phyloP scores from a whole-genome alignment of 768 basidiomycete genomes.

The Myochromella boudieri region DNA sequence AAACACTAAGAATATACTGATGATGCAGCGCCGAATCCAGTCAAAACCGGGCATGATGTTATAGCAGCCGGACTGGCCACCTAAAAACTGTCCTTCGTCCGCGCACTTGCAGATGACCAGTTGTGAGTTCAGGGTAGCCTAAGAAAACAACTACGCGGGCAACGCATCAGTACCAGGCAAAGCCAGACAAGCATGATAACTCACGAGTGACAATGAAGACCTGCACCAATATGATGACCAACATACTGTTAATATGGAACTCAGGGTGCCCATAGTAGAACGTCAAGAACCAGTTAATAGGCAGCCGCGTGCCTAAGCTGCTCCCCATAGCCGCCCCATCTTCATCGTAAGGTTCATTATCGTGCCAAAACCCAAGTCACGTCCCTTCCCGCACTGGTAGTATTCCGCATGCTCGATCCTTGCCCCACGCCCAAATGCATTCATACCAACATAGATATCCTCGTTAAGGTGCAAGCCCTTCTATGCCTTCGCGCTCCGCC shows the following conservation, averaged over 20 bases:
- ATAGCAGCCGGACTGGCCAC: slow-evolving; percentile 87
- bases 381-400: slow-evolving; percentile 98
- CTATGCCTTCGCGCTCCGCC: slow-evolving; percentile 98
- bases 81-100: slow-evolving; percentile 65
- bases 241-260: slow-evolving; percentile 99
- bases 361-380: slow-evolving; percentile 98
- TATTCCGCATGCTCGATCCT: slow-evolving; percentile 99
- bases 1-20: slow-evolving; percentile 98
- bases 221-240: slow-evolving; percentile 96
- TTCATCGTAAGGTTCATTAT: slow-evolving; percentile 99
- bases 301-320: slow-evolving; percentile 95
- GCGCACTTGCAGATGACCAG: slow-evolving; percentile 82
- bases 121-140: slow-evolving; percentile 85
- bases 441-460: slow-evolving; percentile 99
- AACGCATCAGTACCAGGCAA: slow-evolving; percentile 5
- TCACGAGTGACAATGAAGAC: slow-evolving; percentile 88
- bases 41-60: slow-evolving; percentile 90
- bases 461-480: slow-evolving; percentile 98
- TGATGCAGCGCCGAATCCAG: slow-evolving; percentile 96
- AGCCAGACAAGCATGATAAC: slow-evolving; percentile 28
- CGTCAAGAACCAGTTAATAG: slow-evolving; percentile 97
- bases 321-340: slow-evolving; percentile 99
- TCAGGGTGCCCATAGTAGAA: slow-evolving; percentile 99
- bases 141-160: slow-evolving; percentile 79
- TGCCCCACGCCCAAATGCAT: slow-evolving; percentile 93